Evolutionary conservation across 805 yeast species (phyloP), one percentile per base, ranked within the genome.

Genomic region (Starmerella bombi): DNA sequence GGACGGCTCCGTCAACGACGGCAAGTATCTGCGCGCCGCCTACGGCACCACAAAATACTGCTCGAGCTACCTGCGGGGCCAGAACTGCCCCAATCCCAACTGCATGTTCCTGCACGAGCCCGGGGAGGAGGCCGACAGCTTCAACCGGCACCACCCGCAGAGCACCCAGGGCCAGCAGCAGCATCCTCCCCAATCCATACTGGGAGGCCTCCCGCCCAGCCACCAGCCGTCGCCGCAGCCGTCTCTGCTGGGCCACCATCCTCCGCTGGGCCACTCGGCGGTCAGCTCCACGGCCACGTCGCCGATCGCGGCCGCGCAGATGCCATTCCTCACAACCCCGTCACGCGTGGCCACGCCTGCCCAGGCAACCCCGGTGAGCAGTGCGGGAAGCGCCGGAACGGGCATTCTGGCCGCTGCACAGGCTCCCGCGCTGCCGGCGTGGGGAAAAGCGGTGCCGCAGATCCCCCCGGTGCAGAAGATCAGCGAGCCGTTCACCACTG

Each of bases 51-150:
- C 99, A 10, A 91, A 91, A 61, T 91, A 91, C 65, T 91, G 99
- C 60, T 83, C 94, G n/a, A 80, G 94, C 3, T 91, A 91, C 58
- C 65, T 91, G 49, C 72, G 96, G 51, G 96, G 95, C 28, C 93
- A 83, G 59, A 79, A 91, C 8, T 91, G 99, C 64, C 98, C 94
- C 44, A 91, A 91, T 62, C 97, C 97, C 47, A 84, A 85, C 57
- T 91, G 99, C 70, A 91, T 91, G 98, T 91, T 91, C 56, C 69
- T 91, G 54, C 99, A 91, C 60, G 98, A 91, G 62, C 98, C 98
- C 5, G 98, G 99, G 44, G 99, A 91, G 66, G 98, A 91, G 60
- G 97, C 97, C 2, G 98, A 91, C 55, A 80, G 94, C 9, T 88
- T 82, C 63, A 83, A 94, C 21, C 76, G 95, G 40, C 85, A 39